These are phyloP conservation scores for Rutstroemia sp. DNA, from an alignment of 2,329 filamentous ascomycete genomes.

Conservation along the genomic window DNA sequence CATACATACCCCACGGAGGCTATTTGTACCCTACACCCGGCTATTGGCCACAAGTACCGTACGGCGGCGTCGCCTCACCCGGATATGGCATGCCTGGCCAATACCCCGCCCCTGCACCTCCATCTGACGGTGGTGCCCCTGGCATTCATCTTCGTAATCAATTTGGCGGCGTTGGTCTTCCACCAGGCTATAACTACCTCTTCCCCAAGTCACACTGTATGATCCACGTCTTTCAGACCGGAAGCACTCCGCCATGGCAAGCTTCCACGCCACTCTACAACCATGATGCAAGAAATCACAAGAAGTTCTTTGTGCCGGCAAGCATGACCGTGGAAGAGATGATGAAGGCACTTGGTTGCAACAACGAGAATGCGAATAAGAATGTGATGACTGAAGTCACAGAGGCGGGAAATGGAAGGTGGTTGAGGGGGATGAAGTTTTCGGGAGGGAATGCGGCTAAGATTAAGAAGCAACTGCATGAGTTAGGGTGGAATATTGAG, in stretches of 20 bases:
- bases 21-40: neutral
- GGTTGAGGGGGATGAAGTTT: slow-evolving; percentile 50
- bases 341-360: slow-evolving; percentile 50
- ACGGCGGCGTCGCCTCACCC: neutral
- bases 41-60: neutral
- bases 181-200: slow-evolving; percentile 57
- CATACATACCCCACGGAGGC: slow-evolving; percentile 8
- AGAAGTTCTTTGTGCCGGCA: slow-evolving; percentile 41
- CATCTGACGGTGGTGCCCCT: slow-evolving; percentile 32
- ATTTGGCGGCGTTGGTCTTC: slow-evolving; percentile 49
- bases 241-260: slow-evolving; percentile 42
- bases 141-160: slow-evolving; percentile 49
- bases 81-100: neutral
- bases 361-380: slow-evolving; percentile 41
- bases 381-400: slow-evolving; percentile 52
- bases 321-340: slow-evolving; percentile 48
- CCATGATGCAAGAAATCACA: slow-evolving; percentile 40
- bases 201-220: slow-evolving; percentile 52
- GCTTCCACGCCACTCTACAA: slow-evolving; percentile 31
- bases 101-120: slow-evolving; percentile 7
- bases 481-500: slow-evolving; percentile 51
- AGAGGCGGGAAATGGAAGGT: slow-evolving; percentile 47
- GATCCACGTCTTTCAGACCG: slow-evolving; percentile 48
- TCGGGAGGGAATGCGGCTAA: slow-evolving; percentile 41
- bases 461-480: slow-evolving; percentile 42